These are phyloP conservation scores for Dimargaris verticillata DNA, from an alignment of 192 early-diverging fungal species.

Conservation along the genomic window DNA sequence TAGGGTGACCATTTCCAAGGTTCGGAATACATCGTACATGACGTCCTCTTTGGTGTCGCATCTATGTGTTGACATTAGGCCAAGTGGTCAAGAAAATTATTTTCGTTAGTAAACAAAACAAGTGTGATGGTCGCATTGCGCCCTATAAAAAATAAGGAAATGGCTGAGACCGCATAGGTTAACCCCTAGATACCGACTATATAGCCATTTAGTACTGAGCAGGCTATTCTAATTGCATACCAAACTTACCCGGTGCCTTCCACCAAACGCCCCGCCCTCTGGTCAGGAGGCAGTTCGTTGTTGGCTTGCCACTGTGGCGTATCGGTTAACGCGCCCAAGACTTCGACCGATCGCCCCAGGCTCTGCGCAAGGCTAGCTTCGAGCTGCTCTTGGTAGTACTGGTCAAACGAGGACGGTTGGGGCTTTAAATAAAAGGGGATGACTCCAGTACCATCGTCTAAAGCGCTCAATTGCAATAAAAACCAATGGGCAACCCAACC, in stretches of 20 bases:
- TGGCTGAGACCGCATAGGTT: no score
- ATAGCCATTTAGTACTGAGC: no score
- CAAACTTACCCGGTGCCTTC: not conserved
- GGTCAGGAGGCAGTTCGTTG: not conserved
- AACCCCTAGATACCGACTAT: no score
- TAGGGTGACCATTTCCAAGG: not conserved
- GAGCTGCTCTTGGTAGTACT: not conserved
- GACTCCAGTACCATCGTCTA: not conserved
- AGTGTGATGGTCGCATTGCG: no score
- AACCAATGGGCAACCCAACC: not conserved
- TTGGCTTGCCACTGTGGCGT: no score
- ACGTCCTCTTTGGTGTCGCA: constrained; percentile 7
- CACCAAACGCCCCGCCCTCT: not conserved
- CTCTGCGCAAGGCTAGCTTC: not conserved
- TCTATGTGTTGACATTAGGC: no score
- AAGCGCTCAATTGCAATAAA: not conserved
- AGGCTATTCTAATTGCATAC: no score
- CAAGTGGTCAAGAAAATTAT: no score
- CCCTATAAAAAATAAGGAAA: no score
- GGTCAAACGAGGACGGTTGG: not conserved
- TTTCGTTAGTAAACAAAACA: no score
- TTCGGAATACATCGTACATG: constrained; percentile 1
- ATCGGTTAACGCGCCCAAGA: not conserved
- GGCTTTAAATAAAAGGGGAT: not conserved
- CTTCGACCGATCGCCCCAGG: not conserved